phyloP scores from a whole-genome alignment of 169 alveolate species.

The Eimeria tenella region DNA sequence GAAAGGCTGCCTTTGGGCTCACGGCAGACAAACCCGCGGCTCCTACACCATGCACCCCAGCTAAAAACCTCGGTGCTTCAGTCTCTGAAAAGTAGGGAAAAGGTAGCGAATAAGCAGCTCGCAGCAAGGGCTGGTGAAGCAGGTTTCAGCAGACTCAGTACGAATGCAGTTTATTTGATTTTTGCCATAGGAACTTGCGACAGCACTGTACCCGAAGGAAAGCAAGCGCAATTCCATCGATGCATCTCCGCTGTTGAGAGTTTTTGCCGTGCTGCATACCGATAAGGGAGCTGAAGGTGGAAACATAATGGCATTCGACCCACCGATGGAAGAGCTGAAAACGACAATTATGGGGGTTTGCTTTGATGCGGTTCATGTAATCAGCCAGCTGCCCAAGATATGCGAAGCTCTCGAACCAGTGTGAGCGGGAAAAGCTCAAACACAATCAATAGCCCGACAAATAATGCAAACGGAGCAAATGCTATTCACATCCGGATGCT shows the following conservation, averaged over 20 bases:
- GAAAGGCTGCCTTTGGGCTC: not conserved
- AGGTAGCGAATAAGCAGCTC: too few species aligned
- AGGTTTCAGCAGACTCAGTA: too few species aligned
- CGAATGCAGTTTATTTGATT: not conserved
- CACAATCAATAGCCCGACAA: conserved; percentile 37
- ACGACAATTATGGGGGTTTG: conserved; percentile 79
- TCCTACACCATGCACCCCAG: too few species aligned
- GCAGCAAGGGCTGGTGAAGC: too few species aligned
- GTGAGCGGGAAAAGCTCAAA: not conserved
- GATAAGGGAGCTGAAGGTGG: conserved; percentile 54
- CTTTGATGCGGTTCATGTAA: conserved; percentile 81
- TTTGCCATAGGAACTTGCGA: conserved; percentile 70
- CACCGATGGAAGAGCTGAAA: conserved; percentile 83
- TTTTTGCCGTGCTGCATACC: conserved; percentile 72
- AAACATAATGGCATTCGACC: conserved; percentile 82
- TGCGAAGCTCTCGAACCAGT: conserved; percentile 77
- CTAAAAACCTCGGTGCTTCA: too few species aligned
- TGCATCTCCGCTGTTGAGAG: conserved; percentile 82
- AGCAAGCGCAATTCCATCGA: conserved; percentile 71
- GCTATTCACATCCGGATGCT: not conserved
- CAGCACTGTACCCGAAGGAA: conserved; percentile 71
- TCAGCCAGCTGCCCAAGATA: conserved; percentile 81
- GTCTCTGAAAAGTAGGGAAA: too few species aligned
- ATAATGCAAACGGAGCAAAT: not conserved
- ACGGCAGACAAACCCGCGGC: too few species aligned